Conservation (phyloP, 805 yeast species). For the Yarrowia keelungensis region DNA sequence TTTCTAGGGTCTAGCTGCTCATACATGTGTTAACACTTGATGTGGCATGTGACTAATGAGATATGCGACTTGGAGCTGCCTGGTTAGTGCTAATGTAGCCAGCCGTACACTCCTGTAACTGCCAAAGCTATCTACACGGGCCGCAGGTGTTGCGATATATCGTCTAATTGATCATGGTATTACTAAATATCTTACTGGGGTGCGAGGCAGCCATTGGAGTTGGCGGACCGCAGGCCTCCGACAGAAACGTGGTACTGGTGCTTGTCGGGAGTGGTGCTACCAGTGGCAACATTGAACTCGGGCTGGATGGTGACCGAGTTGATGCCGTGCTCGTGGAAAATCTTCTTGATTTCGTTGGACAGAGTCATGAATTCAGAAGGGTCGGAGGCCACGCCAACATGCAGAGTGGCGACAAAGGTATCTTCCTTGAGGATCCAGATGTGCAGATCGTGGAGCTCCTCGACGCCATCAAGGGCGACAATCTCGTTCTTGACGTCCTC, state of each 20-base stretch:
- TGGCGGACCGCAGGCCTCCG: slow-evolving; percentile 36
- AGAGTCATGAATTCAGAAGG: slow-evolving; percentile 73
- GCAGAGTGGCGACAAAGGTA: slow-evolving; percentile 85
- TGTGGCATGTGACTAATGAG: too few relatives aligned
- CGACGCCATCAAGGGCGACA: slow-evolving; percentile 70
- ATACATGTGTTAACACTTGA: too few relatives aligned
- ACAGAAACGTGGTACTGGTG: slow-evolving; percentile 38
- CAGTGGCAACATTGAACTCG: slow-evolving; percentile 60
- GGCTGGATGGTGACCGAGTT: slow-evolving; percentile 97
- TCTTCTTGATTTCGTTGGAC: slow-evolving; percentile 76
- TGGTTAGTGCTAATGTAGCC: too few relatives aligned
- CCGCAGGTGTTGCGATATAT: too few relatives aligned
- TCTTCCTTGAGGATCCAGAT: slow-evolving; percentile 95
- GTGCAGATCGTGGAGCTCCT: slow-evolving; percentile 92
- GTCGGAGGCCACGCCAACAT: slow-evolving; percentile 71
- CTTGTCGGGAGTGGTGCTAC: slow-evolving; percentile 41
- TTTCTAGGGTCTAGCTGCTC: too few relatives aligned
- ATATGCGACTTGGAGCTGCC: too few relatives aligned
- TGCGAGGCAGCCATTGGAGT: slow-evolving; percentile 36
- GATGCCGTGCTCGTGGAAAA: slow-evolving; percentile 82
- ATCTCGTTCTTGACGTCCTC: slow-evolving; percentile 75
- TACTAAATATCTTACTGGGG: slow-evolving; percentile 32
- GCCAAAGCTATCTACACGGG: too few relatives aligned
- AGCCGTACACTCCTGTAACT: too few relatives aligned
- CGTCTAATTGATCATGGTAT: neutral